Percentiles rank a stretch among this genome's conserved stretches.
Conservation (phyloP, 2,329 filamentous ascomycete species). For the Trichoderma polysporum region DNA sequence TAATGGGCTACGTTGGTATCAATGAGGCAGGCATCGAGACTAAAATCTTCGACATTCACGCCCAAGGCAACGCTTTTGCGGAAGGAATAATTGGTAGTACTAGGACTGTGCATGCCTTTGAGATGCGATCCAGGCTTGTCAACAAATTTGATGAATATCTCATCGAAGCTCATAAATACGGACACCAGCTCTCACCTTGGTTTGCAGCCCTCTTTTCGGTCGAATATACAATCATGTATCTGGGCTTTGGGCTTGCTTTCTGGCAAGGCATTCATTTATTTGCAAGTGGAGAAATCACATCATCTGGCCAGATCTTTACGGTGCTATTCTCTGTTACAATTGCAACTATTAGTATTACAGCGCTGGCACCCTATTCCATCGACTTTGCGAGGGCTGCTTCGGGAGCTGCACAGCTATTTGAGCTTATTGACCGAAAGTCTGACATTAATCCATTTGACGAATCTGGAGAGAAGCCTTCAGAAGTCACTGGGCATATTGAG, state of each 20-base stretch:
- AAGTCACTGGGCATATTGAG: slow-evolving; percentile 36
- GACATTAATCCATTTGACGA: slow-evolving; percentile 38
- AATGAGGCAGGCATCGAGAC: slow-evolving; percentile 35
- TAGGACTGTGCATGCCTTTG: slow-evolving; percentile 45
- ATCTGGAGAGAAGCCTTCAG: slow-evolving; percentile 32
- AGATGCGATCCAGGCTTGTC: slow-evolving; percentile 40
- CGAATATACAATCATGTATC: slow-evolving; percentile 43
- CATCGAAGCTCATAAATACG: slow-evolving; percentile 36
- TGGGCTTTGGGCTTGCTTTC: slow-evolving; percentile 45
- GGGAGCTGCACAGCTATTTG: slow-evolving; percentile 38
- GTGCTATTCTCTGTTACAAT: slow-evolving; percentile 42
- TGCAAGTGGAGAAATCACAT: slow-evolving; percentile 37
- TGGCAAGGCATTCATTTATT: slow-evolving; percentile 46
- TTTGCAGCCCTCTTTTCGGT: slow-evolving; percentile 41
- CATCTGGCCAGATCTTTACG: slow-evolving; percentile 42
- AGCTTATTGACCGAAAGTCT: slow-evolving; percentile 40
- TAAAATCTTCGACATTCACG: slow-evolving; percentile 37
- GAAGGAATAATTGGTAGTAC: slow-evolving; percentile 40
- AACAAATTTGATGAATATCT: slow-evolving; percentile 42
- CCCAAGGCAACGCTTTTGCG: slow-evolving; percentile 37
- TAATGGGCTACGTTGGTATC: slow-evolving; percentile 32
- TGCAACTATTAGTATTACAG: slow-evolving; percentile 38
- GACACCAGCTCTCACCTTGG: slow-evolving; percentile 40
- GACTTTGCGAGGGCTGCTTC: slow-evolving; percentile 41
- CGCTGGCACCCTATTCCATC: slow-evolving; percentile 39